Conservation (phyloP, 2,329 filamentous ascomycete genomes). For the Pyrenophora tritici-repentis region DNA sequence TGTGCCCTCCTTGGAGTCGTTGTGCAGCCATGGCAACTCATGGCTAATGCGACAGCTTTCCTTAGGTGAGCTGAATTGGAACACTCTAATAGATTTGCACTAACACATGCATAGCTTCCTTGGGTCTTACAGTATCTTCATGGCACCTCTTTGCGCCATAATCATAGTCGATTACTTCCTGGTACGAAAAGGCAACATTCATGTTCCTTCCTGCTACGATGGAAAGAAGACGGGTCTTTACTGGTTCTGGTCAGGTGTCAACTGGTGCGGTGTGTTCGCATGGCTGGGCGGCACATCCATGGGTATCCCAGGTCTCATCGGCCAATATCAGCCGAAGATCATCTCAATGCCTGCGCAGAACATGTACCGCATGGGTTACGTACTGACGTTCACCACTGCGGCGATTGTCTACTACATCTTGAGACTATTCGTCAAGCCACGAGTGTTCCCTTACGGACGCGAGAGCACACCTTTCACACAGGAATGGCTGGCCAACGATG, state of each 20-base stretch:
- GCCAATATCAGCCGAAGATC: slow-evolving; percentile 38
- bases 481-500: slow-evolving; percentile 34
- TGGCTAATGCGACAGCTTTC: slow-evolving; percentile 49
- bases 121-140: slow-evolving; percentile 50
- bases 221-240: slow-evolving; percentile 31
- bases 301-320: slow-evolving; percentile 42
- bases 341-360: slow-evolving; percentile 39
- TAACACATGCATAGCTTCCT: slow-evolving; percentile 45
- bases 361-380: slow-evolving; percentile 46
- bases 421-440: slow-evolving; percentile 22
- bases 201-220: slow-evolving; percentile 48
- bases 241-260: slow-evolving; percentile 41
- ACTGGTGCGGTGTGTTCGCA: slow-evolving; percentile 39
- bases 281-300: slow-evolving; percentile 40
- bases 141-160: slow-evolving; percentile 48
- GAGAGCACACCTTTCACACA: slow-evolving; percentile 20
- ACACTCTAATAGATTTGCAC: no score
- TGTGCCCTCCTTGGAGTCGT: slow-evolving; percentile 46
- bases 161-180: slow-evolving; percentile 50
- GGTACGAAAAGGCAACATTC: slow-evolving; percentile 49
- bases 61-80: no score
- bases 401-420: slow-evolving; percentile 34
- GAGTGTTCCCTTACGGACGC: slow-evolving; percentile 25
- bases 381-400: slow-evolving; percentile 40
- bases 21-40: slow-evolving; percentile 52